Evolutionary conservation across 2,329 filamentous ascomycete genomes (phyloP).

Genomic region (Pezicula carpinea): DNA sequence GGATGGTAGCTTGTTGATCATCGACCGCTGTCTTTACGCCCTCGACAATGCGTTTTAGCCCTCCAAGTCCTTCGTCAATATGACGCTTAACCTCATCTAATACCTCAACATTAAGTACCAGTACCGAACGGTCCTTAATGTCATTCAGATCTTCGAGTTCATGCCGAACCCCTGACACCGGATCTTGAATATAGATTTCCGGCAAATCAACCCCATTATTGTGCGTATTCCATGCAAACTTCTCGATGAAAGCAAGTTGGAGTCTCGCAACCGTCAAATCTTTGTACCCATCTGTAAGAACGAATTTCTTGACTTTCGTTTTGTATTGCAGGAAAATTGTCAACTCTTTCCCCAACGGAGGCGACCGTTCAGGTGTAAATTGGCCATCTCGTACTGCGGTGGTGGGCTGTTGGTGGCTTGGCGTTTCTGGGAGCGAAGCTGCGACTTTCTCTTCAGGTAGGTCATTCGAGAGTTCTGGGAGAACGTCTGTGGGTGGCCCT

Average conservation of each 20-base stretch:
- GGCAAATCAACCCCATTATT: slow-evolving; percentile 88
- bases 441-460: slow-evolving; percentile 7
- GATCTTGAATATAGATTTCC: slow-evolving; percentile 97
- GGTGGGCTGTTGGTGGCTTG: slow-evolving; percentile 9
- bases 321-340: slow-evolving; percentile 96
- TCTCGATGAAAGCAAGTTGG: slow-evolving; percentile 96
- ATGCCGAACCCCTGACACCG: slow-evolving; percentile 91
- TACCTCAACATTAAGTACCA: slow-evolving; percentile 90
- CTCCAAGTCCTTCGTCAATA: slow-evolving; percentile 85
- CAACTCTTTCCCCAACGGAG: slow-evolving; percentile 74
- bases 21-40: slow-evolving; percentile 79
- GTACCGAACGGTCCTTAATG: slow-evolving; percentile 88
- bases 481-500: slow-evolving; percentile 48
- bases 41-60: slow-evolving; percentile 77
- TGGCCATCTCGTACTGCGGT: slow-evolving; percentile 40
- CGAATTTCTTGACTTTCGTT: slow-evolving; percentile 93
- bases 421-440: slow-evolving; percentile 12
- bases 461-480: slow-evolving; percentile 30
- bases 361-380: slow-evolving; percentile 59
- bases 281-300: slow-evolving; percentile 76
- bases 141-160: slow-evolving; percentile 91
- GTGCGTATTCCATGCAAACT: slow-evolving; percentile 98
- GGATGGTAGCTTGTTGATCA: slow-evolving; percentile 75
- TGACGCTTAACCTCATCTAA: slow-evolving; percentile 95
- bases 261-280: slow-evolving; percentile 83